Percentiles rank a stretch among this genome's conserved stretches.
These are phyloP conservation scores for Fusarium veterinarium DNA, from an alignment of 2,329 filamentous ascomycete species.

Conservation along the genomic window DNA sequence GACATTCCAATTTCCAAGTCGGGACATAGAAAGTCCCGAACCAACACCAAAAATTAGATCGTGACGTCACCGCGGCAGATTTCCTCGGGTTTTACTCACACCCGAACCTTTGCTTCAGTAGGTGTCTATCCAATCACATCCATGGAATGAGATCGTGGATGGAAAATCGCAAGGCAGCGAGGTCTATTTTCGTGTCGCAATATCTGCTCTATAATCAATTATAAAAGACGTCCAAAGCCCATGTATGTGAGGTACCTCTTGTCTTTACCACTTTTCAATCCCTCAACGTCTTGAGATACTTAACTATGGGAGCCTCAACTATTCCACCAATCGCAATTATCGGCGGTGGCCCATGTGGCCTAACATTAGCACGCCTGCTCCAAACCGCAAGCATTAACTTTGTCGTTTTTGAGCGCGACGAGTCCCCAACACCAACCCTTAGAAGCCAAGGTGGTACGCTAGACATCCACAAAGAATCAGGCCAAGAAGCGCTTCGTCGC, in stretches of 20 bases:
- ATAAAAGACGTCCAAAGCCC: not conserved
- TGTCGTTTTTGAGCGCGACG: not conserved
- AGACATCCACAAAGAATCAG: not conserved
- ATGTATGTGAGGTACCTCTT: too few species aligned
- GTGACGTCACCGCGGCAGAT: accelerated
- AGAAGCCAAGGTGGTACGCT: conserved; percentile 2
- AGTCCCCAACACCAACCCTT: not conserved
- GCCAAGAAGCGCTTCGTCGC: conserved; percentile 1
- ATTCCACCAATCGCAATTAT: not conserved
- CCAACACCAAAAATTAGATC: accelerated
- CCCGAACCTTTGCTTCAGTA: accelerated
- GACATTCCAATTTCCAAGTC: too few species aligned
- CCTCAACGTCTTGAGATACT: accelerated
- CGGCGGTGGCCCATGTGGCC: conserved; percentile 1
- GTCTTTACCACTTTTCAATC: not conserved
- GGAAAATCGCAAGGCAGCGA: not conserved
- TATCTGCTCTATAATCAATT: not conserved
- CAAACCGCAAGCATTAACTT: not conserved
- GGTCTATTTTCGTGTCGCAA: accelerated
- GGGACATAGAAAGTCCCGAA: not conserved
- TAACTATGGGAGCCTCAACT: not conserved
- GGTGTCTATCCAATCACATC: accelerated
- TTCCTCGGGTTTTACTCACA: accelerated
- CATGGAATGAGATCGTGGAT: too few species aligned
- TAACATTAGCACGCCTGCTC: not conserved